These are phyloP conservation scores for Hyphodiscus sp. DNA, from an alignment of 2,329 filamentous ascomycete species.

Conservation along the genomic window DNA sequence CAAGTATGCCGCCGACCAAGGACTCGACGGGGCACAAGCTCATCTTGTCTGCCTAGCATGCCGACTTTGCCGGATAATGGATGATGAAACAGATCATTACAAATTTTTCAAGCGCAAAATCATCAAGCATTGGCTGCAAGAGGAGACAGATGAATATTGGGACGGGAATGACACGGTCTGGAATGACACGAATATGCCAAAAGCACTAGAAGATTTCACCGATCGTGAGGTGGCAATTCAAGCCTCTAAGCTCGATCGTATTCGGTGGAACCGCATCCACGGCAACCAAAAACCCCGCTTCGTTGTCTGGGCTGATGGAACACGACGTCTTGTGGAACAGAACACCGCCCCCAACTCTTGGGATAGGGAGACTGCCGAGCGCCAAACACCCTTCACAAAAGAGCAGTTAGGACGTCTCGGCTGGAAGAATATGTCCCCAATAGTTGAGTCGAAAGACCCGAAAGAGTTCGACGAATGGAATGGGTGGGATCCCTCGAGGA, in stretches of 20 bases:
- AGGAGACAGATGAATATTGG: not conserved
- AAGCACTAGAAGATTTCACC: conserved; percentile 8
- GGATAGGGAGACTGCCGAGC: conserved; percentile 7
- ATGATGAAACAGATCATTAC: conserved; percentile 22
- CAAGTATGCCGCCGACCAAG: not conserved
- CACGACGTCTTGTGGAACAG: too few species aligned
- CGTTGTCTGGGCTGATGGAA: too few species aligned
- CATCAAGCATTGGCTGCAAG: conserved; percentile 16
- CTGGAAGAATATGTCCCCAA: not conserved
- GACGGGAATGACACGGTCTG: not conserved
- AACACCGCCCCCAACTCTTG: not conserved
- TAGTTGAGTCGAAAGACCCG: not conserved
- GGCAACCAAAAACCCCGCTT: too few species aligned
- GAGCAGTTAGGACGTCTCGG: not conserved
- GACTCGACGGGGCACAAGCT: not conserved
- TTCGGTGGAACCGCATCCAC: not conserved
- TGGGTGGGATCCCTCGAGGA: too few species aligned
- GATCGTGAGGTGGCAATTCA: not conserved
- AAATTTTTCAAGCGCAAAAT: conserved; percentile 18
- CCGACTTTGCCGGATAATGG: conserved; percentile 8
- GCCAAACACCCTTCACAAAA: not conserved
- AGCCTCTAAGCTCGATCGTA: conserved; percentile 1
- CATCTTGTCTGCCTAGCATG: conserved; percentile 16
- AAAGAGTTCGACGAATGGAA: not conserved
- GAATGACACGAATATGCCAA: conserved; percentile 10